Percentiles rank a stretch among this genome's conserved stretches.
These are phyloP conservation scores for Saitozyma podzolica DNA, from an alignment of 768 basidiomycete genomes.

Conservation along the genomic window DNA sequence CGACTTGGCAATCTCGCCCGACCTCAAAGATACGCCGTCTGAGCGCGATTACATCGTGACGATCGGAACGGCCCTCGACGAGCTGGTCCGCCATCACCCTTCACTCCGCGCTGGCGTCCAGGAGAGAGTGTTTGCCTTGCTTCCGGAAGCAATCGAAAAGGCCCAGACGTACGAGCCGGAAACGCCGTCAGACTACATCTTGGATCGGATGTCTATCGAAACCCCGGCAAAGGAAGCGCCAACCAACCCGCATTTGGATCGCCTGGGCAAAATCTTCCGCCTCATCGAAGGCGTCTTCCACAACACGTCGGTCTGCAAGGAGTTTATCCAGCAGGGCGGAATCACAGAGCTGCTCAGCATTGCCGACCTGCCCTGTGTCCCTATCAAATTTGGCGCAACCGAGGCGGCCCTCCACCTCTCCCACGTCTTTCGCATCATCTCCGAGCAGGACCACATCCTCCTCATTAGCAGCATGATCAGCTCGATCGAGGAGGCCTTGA, in stretches of 20 bases:
- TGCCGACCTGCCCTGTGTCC: constrained; percentile 72
- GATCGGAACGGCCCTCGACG: constrained; percentile 87
- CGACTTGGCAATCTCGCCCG: constrained; percentile 71
- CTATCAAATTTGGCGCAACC: constrained; percentile 82
- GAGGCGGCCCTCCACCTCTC: constrained; percentile 60
- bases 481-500: constrained; percentile 3
- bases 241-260: constrained; percentile 9
- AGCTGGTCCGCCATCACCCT: constrained; percentile 95
- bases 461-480: constrained; percentile 11
- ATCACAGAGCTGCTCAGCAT: constrained; percentile 26
- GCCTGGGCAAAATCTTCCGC: constrained; percentile 5
- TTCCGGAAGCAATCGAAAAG: constrained; percentile 8
- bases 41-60: constrained; percentile 91
- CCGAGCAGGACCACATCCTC: constrained; percentile 59
- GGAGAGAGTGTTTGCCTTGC: constrained; percentile 63
- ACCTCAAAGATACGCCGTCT: constrained; percentile 71
- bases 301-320: constrained; percentile 81
- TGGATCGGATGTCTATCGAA: constrained; percentile 17
- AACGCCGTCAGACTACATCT: constrained; percentile 4
- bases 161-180: constrained; percentile 12
- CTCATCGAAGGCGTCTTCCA: constrained; percentile 82
- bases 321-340: constrained; percentile 64
- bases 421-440: constrained; percentile 83
- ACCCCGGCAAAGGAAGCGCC: constrained; percentile 8
- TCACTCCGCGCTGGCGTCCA: constrained; percentile 76